Evolutionary conservation across 305 asterid genomes (phyloP).

Genomic region (Rubia tinctorum): DNA sequence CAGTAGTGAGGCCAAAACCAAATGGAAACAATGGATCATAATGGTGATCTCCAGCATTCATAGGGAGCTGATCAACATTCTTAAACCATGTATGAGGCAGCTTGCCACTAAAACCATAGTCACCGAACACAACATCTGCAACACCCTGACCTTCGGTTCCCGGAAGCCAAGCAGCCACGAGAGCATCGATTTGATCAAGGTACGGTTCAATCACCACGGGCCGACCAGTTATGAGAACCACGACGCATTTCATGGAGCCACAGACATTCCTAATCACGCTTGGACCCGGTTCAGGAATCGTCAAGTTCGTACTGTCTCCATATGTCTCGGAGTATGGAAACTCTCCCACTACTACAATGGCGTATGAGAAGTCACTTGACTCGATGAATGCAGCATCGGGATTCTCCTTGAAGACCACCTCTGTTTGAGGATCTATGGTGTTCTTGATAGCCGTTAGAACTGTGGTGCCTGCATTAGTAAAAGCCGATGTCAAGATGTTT

Average conservation of each 20-base stretch:
- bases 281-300: conserved; percentile 42
- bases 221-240: conserved; percentile 51
- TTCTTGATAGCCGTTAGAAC: conserved; percentile 42
- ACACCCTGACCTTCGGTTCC: conserved; percentile 66
- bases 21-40: background rate
- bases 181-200: conserved; percentile 43
- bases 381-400: conserved; percentile 33
- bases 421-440: conserved; percentile 37
- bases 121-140: conserved; percentile 57
- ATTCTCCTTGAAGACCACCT: conserved; percentile 36
- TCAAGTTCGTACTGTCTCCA: conserved; percentile 55
- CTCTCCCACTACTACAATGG: conserved; percentile 61
- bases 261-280: conserved; percentile 41
- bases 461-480: conserved; percentile 40
- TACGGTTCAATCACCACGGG: conserved; percentile 52
- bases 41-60: background rate
- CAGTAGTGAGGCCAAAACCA: too few species aligned
- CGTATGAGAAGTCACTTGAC: conserved; percentile 39
- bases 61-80: conserved; percentile 4
- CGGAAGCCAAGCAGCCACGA: conserved; percentile 69
- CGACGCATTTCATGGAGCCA: conserved; percentile 42
- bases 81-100: background rate
- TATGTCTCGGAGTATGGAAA: conserved; percentile 40
- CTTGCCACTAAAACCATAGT: conserved; percentile 29
- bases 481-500: background rate